Evolutionary conservation across 768 basidiomycete species (phyloP).

Genomic region (Pluteus cervinus): DNA sequence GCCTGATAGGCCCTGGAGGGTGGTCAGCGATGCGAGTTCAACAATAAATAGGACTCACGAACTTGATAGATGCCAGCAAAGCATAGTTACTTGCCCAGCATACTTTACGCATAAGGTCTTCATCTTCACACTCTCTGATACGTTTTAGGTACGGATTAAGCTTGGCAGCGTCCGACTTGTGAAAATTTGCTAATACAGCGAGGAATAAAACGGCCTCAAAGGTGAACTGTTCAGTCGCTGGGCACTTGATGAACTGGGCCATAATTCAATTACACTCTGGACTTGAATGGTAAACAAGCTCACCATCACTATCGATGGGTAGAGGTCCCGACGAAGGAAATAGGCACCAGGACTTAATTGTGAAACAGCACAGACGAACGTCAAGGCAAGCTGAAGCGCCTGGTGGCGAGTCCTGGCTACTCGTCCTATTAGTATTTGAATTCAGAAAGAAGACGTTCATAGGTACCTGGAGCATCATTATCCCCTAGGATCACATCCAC

Average conservation of each 20-base stretch:
- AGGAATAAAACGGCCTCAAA: constrained; percentile 58
- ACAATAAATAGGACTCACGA: constrained; percentile 10
- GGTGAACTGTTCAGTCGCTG: constrained; percentile 47
- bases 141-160: constrained; percentile 60
- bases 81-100: constrained; percentile 52
- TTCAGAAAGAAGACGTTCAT: not conserved
- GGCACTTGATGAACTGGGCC: constrained; percentile 52
- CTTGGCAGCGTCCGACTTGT: constrained; percentile 65
- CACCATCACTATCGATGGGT: constrained; percentile 46
- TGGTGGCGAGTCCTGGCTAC: constrained; percentile 45
- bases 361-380: constrained; percentile 51
- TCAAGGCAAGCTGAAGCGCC: constrained; percentile 49
- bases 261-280: too few relatives aligned
- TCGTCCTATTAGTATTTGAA: constrained; percentile 6
- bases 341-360: constrained; percentile 70
- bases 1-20: constrained; percentile 47
- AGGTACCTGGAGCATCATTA: constrained; percentile 36
- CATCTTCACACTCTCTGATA: constrained; percentile 41
- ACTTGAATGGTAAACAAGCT: too few relatives aligned
- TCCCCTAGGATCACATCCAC: constrained; percentile 44
- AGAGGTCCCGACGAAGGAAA: constrained; percentile 57
- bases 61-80: constrained; percentile 47
- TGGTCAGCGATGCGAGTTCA: not conserved
- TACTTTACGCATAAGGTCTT: constrained; percentile 48
- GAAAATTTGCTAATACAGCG: constrained; percentile 63